phyloP scores from a whole-genome alignment of 306 rosid genomes.

The Vicia sativa region DNA sequence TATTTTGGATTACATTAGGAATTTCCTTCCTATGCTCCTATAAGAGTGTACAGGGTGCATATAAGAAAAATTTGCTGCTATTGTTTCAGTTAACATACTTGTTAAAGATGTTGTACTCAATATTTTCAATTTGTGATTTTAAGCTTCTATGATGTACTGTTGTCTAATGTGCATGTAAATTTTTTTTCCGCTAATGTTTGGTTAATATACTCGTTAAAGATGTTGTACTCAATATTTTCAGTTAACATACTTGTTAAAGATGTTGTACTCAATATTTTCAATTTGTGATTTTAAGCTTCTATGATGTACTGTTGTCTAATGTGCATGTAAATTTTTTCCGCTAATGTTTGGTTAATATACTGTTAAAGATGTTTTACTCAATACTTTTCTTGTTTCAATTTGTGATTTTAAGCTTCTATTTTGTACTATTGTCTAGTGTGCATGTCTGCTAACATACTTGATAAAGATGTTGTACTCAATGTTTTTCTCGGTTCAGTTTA shows the following conservation, averaged over 20 bases:
- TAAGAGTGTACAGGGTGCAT: not conserved
- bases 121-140: slow-evolving; percentile 21
- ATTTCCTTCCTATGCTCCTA: slow-evolving; percentile 23
- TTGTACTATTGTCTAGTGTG: not conserved
- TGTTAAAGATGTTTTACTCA: slow-evolving; percentile 20
- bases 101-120: slow-evolving; percentile 19
- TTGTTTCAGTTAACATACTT: not conserved
- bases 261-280: slow-evolving; percentile 9
- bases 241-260: not conserved
- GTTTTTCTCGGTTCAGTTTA: slow-evolving; percentile 13
- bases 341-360: not conserved
- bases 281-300: slow-evolving; percentile 24
- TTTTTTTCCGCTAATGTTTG: slow-evolving; percentile 13
- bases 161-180: not conserved
- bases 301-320: not conserved
- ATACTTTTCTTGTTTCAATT: slow-evolving; percentile 13
- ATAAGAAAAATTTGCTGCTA: slow-evolving; percentile 16
- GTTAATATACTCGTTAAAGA: not conserved
- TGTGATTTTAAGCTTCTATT: slow-evolving; percentile 21
- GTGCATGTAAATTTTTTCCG: slow-evolving; percentile 2
- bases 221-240: slow-evolving; percentile 1
- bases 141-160: slow-evolving; percentile 10
- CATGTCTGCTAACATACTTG: slow-evolving; percentile 11
- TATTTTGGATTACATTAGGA: slow-evolving; percentile 5
- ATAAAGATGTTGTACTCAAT: slow-evolving; percentile 14